Evolutionary conservation across 176 grass and related monocot species (phyloP).

Genomic region (Secale cereale): DNA sequence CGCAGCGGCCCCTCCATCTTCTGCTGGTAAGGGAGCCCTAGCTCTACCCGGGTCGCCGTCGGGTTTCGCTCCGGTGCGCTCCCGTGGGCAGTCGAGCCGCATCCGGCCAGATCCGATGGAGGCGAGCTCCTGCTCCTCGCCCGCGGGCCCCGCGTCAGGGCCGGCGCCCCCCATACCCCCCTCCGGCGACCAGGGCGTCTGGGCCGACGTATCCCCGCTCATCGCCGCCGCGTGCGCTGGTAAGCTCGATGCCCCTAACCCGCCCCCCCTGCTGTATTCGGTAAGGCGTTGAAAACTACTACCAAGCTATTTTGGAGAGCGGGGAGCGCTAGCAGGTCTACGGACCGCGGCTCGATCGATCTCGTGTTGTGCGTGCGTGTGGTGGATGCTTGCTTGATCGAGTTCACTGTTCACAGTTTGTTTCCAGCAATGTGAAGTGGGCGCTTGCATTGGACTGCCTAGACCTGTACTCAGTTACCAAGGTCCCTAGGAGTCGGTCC

Average conservation of each 20-base stretch:
- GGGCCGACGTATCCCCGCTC: constrained; percentile 70
- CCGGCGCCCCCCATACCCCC: constrained; percentile 42
- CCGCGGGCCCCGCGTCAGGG: constrained; percentile 15
- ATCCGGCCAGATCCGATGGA: constrained; percentile 35
- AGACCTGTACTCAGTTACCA: neutral
- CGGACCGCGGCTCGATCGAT: neutral
- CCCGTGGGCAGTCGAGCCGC: neutral
- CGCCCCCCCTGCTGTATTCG: neutral
- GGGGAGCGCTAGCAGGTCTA: neutral
- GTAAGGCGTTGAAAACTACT: neutral
- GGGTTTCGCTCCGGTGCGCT: neutral
- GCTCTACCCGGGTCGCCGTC: neutral
- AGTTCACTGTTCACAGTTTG: neutral
- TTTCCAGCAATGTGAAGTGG: neutral
- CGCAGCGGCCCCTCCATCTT: neutral
- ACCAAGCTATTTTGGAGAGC: neutral
- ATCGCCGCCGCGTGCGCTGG: constrained; percentile 73
- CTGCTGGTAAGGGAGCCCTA: neutral
- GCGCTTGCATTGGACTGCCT: neutral
- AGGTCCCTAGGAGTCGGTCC: neutral
- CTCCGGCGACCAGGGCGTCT: constrained; percentile 42
- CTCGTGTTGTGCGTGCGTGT: neutral
- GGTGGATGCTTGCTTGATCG: neutral
- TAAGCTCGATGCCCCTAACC: constrained; percentile 18
- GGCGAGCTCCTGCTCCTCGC: constrained; percentile 19